Percentiles rank a stretch among this genome's conserved stretches.
phyloP scores from a whole-genome alignment of 495 filamentous ascomycete species.

The Hypomontagnella monticulosa region DNA sequence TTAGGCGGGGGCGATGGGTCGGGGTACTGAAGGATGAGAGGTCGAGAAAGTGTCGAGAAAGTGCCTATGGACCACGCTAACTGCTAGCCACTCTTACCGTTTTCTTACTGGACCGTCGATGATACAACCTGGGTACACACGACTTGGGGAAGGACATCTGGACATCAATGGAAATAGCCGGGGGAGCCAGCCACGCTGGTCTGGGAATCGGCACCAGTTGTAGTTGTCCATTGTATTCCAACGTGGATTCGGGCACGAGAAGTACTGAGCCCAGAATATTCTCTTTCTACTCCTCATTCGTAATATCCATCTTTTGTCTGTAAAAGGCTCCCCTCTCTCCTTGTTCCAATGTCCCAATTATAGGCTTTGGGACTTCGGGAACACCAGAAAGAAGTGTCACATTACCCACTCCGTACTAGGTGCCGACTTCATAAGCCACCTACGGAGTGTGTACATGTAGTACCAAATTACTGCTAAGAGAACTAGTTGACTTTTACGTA shows the following conservation, averaged over 20 bases:
- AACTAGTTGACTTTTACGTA: background rate
- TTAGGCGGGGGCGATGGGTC: slow-evolving; percentile 38
- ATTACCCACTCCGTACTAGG: slow-evolving; percentile 17
- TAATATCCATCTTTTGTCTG: slow-evolving; percentile 14
- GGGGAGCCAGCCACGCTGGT: slow-evolving; percentile 31
- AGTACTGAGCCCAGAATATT: background rate
- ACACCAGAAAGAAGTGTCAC: slow-evolving; percentile 5
- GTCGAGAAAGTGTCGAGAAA: slow-evolving; percentile 2
- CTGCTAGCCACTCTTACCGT: slow-evolving; percentile 30
- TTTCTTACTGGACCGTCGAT: slow-evolving; percentile 27
- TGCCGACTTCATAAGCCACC: slow-evolving; percentile 2
- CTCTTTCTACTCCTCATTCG: background rate
- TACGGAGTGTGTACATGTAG: background rate
- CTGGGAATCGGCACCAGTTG: slow-evolving; percentile 16
- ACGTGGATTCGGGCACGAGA: slow-evolving; percentile 3
- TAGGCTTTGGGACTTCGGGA: background rate
- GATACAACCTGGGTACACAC: slow-evolving; percentile 18
- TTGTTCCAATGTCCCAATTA: slow-evolving; percentile 17
- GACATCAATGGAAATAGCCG: slow-evolving; percentile 34
- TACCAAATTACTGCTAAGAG: background rate
- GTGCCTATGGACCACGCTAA: slow-evolving; percentile 30
- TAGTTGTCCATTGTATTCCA: slow-evolving; percentile 3
- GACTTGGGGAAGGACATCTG: slow-evolving; percentile 25
- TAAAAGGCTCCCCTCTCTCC: background rate
- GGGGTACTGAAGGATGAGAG: slow-evolving; percentile 37